These are phyloP conservation scores for Dioscorea zingiberensis DNA, from an alignment of 106 monocot genomes.

Conservation along the genomic window DNA sequence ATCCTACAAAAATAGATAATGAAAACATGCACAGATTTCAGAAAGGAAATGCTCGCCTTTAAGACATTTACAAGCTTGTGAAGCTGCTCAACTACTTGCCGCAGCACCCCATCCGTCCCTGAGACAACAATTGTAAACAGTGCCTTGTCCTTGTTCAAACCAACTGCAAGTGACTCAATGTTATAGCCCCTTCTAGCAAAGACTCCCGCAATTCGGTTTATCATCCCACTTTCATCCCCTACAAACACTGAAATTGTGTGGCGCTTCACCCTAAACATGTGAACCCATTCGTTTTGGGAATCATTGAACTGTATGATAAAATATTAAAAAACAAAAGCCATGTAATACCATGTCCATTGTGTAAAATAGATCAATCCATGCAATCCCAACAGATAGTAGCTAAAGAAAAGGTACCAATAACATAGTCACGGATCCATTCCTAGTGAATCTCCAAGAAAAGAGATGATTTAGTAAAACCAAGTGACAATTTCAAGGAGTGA, in stretches of 20 bases:
- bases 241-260: slow-evolving; percentile 95
- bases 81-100: slow-evolving; percentile 88
- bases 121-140: slow-evolving; percentile 87
- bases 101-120: slow-evolving; percentile 63
- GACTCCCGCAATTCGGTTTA: slow-evolving; percentile 86
- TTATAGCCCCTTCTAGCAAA: slow-evolving; percentile 94
- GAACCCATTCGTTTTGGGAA: background rate
- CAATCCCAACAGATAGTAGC: too few species aligned
- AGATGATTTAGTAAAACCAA: too few species aligned
- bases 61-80: slow-evolving; percentile 82
- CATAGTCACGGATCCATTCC: too few species aligned
- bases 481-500: too few species aligned
- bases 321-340: background rate
- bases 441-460: too few species aligned
- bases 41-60: slow-evolving; percentile 34
- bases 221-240: slow-evolving; percentile 92
- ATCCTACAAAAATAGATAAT: too few species aligned
- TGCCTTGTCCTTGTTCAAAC: slow-evolving; percentile 84
- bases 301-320: background rate
- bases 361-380: too few species aligned
- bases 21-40: too few species aligned
- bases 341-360: too few species aligned
- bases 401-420: too few species aligned
- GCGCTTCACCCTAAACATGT: slow-evolving; percentile 42
- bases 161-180: slow-evolving; percentile 91